Evolutionary conservation across 768 basidiomycete genomes (phyloP).

Genomic region (Kockovaella imperatae): DNA sequence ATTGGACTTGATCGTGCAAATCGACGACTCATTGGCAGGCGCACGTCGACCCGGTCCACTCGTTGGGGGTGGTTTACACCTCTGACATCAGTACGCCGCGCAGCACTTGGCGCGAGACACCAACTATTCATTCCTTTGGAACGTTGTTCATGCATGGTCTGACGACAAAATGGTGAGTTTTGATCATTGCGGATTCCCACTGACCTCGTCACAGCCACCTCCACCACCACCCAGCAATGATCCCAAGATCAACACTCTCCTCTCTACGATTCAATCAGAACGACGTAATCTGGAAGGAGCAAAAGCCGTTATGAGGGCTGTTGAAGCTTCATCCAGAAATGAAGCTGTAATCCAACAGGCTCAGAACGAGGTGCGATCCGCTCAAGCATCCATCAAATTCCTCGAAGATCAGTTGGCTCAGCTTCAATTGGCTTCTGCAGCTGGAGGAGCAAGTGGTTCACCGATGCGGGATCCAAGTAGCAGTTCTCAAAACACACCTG

Average conservation of each 20-base stretch:
- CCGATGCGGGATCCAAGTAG: conserved; percentile 1
- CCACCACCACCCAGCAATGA: conserved; percentile 31
- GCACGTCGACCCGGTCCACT: too few species aligned
- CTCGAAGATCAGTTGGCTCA: conserved; percentile 43
- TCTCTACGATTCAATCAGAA: conserved; percentile 40
- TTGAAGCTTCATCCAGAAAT: conserved; percentile 42
- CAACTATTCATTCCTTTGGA: too few species aligned
- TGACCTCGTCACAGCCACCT: not conserved
- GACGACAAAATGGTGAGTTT: too few species aligned
- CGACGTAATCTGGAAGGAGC: conserved; percentile 40
- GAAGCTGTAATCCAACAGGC: conserved; percentile 45
- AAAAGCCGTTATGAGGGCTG: conserved; percentile 40
- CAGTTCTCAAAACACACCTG: not conserved
- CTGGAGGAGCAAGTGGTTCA: conserved; percentile 6
- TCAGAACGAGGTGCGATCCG: conserved; percentile 43
- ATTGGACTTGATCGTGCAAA: too few species aligned
- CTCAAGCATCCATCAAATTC: conserved; percentile 42
- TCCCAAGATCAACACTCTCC: conserved; percentile 40
- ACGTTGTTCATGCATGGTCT: too few species aligned
- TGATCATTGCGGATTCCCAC: too few species aligned
- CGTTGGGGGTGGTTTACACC: too few species aligned
- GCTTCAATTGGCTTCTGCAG: conserved; percentile 24
- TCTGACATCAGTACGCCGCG: too few species aligned
- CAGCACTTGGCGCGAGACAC: too few species aligned
- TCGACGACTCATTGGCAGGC: too few species aligned